A percentile compares a stretch with the other conserved stretches of the same genome.
These are phyloP conservation scores for Fraxinus quadrangulata DNA, from an alignment of 257 asterid species.

Conservation along the genomic window DNA sequence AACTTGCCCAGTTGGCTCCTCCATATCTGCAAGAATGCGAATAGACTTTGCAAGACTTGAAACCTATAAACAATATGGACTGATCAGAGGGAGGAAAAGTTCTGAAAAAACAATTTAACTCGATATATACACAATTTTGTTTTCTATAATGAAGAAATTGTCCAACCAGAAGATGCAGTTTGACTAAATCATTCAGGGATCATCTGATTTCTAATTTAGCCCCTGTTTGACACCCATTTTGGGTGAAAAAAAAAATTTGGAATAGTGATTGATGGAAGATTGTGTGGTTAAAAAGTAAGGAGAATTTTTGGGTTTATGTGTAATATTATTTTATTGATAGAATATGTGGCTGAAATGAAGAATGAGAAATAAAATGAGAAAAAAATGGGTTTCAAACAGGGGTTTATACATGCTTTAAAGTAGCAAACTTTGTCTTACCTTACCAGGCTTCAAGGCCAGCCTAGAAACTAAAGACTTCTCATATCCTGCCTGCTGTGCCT, in stretches of 20 bases:
- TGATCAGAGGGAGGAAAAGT: slow-evolving; percentile 4
- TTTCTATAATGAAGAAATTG: neutral
- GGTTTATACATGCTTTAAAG: neutral
- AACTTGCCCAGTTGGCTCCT: slow-evolving; percentile 82
- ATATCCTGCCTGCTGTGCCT: slow-evolving; percentile 63
- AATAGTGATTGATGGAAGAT: too few species aligned
- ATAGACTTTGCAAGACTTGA: slow-evolving; percentile 71
- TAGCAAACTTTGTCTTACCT: slow-evolving; percentile 44
- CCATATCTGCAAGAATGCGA: slow-evolving; percentile 79
- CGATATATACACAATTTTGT: neutral
- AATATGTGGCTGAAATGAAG: too few species aligned
- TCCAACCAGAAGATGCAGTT: neutral
- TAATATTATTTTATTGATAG: too few species aligned
- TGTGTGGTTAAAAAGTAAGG: too few species aligned
- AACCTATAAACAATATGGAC: slow-evolving; percentile 33
- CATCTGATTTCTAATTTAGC: neutral
- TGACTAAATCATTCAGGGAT: neutral
- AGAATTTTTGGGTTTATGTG: too few species aligned
- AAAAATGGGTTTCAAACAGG: too few species aligned
- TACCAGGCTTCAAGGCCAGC: slow-evolving; percentile 71
- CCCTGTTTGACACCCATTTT: too few species aligned
- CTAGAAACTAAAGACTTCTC: slow-evolving; percentile 71
- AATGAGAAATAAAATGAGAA: too few species aligned
- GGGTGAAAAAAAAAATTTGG: too few species aligned
- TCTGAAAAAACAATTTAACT: slow-evolving; percentile 8